Base-by-base conservation (phyloP, 345 rosid species). In the Gossypium australe region DNA sequence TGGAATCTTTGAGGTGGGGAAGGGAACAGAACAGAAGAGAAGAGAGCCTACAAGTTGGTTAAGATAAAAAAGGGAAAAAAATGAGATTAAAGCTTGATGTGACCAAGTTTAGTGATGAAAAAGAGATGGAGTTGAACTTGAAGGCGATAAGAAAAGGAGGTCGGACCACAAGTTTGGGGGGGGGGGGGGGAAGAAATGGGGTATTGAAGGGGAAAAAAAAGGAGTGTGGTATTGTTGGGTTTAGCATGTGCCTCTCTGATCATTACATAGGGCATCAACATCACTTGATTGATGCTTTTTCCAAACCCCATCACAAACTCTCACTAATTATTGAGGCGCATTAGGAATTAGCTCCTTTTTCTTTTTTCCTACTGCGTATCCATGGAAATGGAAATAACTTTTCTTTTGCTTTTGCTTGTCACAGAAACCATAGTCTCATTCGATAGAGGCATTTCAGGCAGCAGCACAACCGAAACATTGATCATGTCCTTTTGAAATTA, bases 161-260 rank as follows among this genome's bases (percentile, higher is more conserved):
- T 63, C 78, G 83, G 87, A 81, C 87, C 89, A 82, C 83, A 79
- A 67, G 64, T 44, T 57, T 0, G 4, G 4, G 5, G 38, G 1
- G 41, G 41, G 77, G 73, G 66, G 78, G 80, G n/a, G n/a, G n/a
- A n/a, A n/a, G n/a, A n/a, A 71, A 59, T 27, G 25, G 29, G 45
- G 47, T 64, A 53, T 2, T 11, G 71, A 47, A 53, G 16, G 62
- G 5, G 8, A 41, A 9, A 20, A 71, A 29, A 70, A 66, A 45
- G 73, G 75, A 61, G 44, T 41, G 75, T 78, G 79, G 69, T 79
- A 70, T 78, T 76, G 85, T 76, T 75, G 83, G 84, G 77, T 75
- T 68, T 70, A 73, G 85, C 92, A 86, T 86, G 89, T 88, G 88
- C 88, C 77, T 79, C 85, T 80, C 85, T 85, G 88, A 81, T 82